These are phyloP conservation scores for Pseudisothecium myosuroides DNA, from an alignment of 225 moss, liverwort and hornwort genomes.

Conservation along the genomic window DNA sequence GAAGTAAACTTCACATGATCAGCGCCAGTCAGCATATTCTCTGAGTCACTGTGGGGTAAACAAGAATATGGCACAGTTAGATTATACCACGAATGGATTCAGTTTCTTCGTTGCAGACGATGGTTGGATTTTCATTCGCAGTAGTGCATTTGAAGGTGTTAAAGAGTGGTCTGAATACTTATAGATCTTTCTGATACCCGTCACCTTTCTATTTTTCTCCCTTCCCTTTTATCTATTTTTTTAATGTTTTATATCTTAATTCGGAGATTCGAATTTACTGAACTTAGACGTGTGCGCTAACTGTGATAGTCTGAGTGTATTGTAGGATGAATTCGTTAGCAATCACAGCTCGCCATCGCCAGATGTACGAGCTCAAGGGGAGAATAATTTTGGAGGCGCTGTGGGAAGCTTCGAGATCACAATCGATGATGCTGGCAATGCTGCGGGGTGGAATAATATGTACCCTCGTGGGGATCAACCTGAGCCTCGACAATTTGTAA, in stretches of 20 bases:
- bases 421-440: constrained; percentile 46
- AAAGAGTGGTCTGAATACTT: not conserved
- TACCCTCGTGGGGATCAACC: constrained; percentile 57
- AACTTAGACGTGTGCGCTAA: not conserved
- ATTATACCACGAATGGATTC: not conserved
- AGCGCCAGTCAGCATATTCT: not conserved
- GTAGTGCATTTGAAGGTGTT: not conserved
- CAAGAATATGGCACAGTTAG: not conserved
- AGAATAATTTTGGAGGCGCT: constrained; percentile 3
- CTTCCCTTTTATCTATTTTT: not conserved
- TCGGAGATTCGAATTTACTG: not conserved
- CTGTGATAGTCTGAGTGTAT: not conserved
- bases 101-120: not conserved
- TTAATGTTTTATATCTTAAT: not conserved
- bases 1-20: not conserved
- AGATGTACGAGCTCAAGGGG: constrained; percentile 23
- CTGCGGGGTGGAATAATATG: constrained; percentile 50
- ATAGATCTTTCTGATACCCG: not conserved
- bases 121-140: not conserved
- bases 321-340: constrained; percentile 51
- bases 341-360: constrained; percentile 57
- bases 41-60: not conserved
- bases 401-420: constrained; percentile 45
- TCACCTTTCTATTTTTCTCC: not conserved
- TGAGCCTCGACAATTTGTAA: constrained; percentile 68